Percentiles rank a stretch among this genome's conserved stretches.
phyloP scores from a whole-genome alignment of 768 basidiomycete species.

The Tulasnella sp. region DNA sequence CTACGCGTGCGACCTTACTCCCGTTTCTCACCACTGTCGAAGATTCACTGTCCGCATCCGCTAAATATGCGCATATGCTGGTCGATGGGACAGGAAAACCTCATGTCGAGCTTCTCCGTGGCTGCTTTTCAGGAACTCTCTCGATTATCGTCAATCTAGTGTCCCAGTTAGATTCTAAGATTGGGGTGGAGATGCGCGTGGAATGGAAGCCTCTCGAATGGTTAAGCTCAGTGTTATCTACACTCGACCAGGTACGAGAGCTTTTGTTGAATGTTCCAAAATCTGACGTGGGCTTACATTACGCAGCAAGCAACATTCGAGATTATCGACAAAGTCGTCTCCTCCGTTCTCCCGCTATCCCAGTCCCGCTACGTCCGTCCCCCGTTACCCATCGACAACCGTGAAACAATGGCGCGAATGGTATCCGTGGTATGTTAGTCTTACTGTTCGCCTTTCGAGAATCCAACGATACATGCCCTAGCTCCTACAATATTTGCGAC shows the following conservation, averaged over 20 bases:
- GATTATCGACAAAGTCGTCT: slow-evolving; percentile 50
- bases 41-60: slow-evolving; percentile 36
- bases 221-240: slow-evolving; percentile 43
- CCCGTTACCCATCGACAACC: slow-evolving; percentile 41
- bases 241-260: slow-evolving; percentile 41
- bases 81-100: no score
- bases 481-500: slow-evolving; percentile 33
- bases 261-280: neutral
- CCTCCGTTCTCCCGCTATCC: slow-evolving; percentile 44
- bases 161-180: neutral
- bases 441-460: neutral
- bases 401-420: slow-evolving; percentile 45
- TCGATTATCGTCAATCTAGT: slow-evolving; percentile 32
- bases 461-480: slow-evolving; percentile 12
- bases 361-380: slow-evolving; percentile 40
- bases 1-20: no score
- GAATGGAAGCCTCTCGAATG: slow-evolving; percentile 56
- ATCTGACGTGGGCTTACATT: neutral
- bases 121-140: slow-evolving; percentile 41
- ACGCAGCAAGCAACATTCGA: slow-evolving; percentile 50
- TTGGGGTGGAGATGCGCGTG: neutral
- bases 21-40: slow-evolving; percentile 52
- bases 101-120: no score
- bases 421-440: slow-evolving; percentile 34
- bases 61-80: no score